Conservation (phyloP, 306 rosid species). For the Carpinus fangiana region DNA sequence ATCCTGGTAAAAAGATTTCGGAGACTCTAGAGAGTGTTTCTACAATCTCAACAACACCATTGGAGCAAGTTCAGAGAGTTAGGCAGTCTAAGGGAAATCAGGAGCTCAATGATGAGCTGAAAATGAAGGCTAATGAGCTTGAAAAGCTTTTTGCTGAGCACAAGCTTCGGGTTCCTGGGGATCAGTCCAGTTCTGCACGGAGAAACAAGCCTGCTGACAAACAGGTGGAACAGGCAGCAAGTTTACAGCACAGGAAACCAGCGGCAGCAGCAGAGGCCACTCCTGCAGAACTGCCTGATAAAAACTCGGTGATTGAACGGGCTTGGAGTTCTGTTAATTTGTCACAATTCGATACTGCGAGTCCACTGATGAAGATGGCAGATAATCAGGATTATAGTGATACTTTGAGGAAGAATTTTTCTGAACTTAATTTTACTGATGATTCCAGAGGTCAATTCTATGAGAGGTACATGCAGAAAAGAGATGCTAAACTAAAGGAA, state of each 20-base stretch:
- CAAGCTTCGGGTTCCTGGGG: constrained; percentile 91
- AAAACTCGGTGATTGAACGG: constrained; percentile 39
- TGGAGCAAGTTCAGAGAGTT: constrained; percentile 70
- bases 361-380: constrained; percentile 35
- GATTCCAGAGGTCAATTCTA: constrained; percentile 88
- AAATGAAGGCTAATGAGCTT: constrained; percentile 93
- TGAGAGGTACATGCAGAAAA: constrained; percentile 84
- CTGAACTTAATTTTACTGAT: constrained; percentile 54
- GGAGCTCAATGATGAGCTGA: constrained; percentile 87
- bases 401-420: constrained; percentile 54
- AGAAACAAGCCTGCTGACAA: constrained; percentile 58
- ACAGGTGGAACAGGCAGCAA: constrained; percentile 51
- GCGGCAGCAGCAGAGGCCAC: constrained; percentile 49
- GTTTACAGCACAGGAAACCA: constrained; percentile 45
- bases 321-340: constrained; percentile 42
- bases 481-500: constrained; percentile 87
- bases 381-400: constrained; percentile 50
- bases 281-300: constrained; percentile 45
- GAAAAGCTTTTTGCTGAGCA: constrained; percentile 98
- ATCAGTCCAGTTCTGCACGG: constrained; percentile 66
- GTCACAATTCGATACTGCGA: constrained; percentile 34
- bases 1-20: constrained; percentile 42
- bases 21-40: constrained; percentile 46
- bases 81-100: constrained; percentile 91
- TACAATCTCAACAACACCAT: constrained; percentile 30